A percentile compares a stretch with the other conserved stretches of the same genome.
Conservation (phyloP, 192 early-diverging fungal genomes). For the Allomyces macrogynus region DNA sequence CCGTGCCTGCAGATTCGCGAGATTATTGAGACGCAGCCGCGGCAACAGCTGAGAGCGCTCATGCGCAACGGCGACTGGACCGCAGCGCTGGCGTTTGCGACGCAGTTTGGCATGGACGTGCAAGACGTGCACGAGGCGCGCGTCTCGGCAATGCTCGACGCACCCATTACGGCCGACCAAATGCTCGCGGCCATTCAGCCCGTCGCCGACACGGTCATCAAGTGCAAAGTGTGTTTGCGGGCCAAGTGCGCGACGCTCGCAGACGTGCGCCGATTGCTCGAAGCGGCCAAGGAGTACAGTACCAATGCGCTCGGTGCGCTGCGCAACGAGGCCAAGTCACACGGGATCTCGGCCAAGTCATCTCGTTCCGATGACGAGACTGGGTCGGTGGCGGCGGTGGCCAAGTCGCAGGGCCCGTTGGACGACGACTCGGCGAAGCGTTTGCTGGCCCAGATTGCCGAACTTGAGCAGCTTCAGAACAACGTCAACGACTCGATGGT, state of each 20-base stretch:
- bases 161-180: neutral
- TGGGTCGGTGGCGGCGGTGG: neutral
- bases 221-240: no score
- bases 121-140: neutral
- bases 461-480: neutral
- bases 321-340: neutral
- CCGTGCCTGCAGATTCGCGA: no score
- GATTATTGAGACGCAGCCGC: no score
- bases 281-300: neutral
- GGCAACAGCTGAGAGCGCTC: no score
- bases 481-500: neutral
- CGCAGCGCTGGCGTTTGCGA: neutral
- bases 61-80: neutral
- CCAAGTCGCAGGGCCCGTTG: neutral
- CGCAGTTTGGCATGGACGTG: neutral
- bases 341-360: neutral
- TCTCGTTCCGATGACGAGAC: neutral
- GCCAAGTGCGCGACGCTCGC: neutral
- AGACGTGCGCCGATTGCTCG: neutral
- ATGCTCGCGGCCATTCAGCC: neutral
- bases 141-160: neutral
- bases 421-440: neutral
- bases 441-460: no score
- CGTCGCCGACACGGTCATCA: neutral
- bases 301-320: neutral